Evolutionary conservation across 768 basidiomycete species (phyloP).

Genomic region (Tricholoma sp.): DNA sequence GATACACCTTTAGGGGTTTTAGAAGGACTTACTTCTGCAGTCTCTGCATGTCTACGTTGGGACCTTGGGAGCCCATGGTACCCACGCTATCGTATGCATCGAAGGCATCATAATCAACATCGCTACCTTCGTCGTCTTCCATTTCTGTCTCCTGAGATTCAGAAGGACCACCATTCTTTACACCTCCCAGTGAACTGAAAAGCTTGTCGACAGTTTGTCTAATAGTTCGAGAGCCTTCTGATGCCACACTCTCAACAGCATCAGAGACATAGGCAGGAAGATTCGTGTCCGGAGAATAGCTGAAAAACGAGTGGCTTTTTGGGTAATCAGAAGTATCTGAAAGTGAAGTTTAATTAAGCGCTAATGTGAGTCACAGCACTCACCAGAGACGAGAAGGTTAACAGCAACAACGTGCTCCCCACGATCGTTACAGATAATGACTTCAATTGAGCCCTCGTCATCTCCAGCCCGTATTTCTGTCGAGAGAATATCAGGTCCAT

Average conservation of each 20-base stretch:
- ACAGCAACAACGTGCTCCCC: conserved; percentile 30
- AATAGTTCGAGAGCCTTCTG: conserved; percentile 36
- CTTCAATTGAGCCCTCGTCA: conserved; percentile 61
- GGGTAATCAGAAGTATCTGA: conserved; percentile 69
- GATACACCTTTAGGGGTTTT: background rate
- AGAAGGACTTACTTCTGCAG: conserved; percentile 25
- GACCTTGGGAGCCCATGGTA: conserved; percentile 9
- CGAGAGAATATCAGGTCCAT: background rate
- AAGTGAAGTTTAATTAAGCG: background rate
- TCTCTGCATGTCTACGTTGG: conserved; percentile 19
- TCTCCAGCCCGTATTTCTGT: conserved; percentile 52
- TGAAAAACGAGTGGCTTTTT: conserved; percentile 48
- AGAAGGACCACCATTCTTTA: background rate
- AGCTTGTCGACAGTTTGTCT: conserved; percentile 41
- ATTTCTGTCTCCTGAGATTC: conserved; percentile 24
- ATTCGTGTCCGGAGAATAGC: conserved; percentile 45
- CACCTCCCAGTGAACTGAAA: conserved; percentile 26
- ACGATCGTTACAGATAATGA: conserved; percentile 33
- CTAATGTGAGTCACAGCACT: conserved; percentile 7
- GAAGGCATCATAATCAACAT: conserved; percentile 34
- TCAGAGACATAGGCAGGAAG: conserved; percentile 33
- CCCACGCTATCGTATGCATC: conserved; percentile 20
- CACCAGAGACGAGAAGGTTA: conserved; percentile 48
- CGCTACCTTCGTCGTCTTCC: conserved; percentile 33
- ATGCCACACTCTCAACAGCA: conserved; percentile 41